phyloP scores from a whole-genome alignment of 495 filamentous ascomycete genomes.

The Glarea lozoyensis region DNA sequence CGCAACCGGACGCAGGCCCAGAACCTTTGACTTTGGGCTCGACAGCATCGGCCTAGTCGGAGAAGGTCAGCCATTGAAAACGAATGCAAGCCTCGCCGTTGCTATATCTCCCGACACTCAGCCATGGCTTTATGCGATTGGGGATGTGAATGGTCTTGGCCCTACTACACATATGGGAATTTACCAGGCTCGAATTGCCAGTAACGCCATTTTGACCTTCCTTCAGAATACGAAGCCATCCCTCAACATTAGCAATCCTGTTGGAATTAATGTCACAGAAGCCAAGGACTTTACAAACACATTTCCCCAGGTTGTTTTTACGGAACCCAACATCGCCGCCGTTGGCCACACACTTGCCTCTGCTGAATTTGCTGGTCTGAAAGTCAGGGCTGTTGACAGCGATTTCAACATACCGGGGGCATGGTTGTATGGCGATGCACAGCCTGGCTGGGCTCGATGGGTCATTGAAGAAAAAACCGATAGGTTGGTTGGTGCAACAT shows the following conservation, averaged over 20 bases:
- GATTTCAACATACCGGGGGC: conserved; percentile 4
- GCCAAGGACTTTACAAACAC: conserved; percentile 1
- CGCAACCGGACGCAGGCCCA: conserved; percentile 14
- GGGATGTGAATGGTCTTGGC: conserved; percentile 16
- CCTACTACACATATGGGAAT: conserved; percentile 17
- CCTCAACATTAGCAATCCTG: not conserved
- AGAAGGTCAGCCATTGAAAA: conserved; percentile 11
- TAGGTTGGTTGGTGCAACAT: conserved; percentile 11
- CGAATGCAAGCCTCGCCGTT: conserved; percentile 14
- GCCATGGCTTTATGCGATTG: conserved; percentile 19
- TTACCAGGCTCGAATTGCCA: conserved; percentile 19
- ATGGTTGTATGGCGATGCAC: conserved; percentile 8
- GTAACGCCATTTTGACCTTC: conserved; percentile 9
- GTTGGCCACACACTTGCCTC: conserved; percentile 7
- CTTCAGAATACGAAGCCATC: conserved; percentile 1
- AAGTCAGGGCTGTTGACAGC: conserved; percentile 2
- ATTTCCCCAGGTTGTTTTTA: conserved; percentile 13
- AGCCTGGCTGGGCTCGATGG: conserved; percentile 13
- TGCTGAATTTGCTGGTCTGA: not conserved
- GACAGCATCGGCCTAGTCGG: conserved; percentile 12
- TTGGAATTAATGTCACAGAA: conserved; percentile 2
- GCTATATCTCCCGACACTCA: not conserved
- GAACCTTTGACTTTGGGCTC: conserved; percentile 15
- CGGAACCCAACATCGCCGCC: conserved; percentile 7
- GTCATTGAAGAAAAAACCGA: conserved; percentile 6